Evolutionary conservation across 768 basidiomycete genomes (phyloP).

Genomic region (Calocera cornea): DNA sequence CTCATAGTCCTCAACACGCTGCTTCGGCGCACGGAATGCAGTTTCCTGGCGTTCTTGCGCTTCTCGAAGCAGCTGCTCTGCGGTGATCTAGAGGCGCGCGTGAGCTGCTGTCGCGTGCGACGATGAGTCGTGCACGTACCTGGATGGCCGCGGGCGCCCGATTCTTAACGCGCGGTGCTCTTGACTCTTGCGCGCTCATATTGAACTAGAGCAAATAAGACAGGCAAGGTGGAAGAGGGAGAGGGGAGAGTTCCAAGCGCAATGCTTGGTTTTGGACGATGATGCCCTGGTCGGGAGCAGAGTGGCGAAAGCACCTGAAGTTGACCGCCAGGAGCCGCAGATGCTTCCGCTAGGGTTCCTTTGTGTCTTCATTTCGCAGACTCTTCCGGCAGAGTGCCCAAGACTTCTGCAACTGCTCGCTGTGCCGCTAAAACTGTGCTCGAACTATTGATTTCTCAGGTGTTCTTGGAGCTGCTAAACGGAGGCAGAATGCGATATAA

Average conservation of each 20-base stretch:
- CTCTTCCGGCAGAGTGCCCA: no score
- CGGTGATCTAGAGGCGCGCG: slow-evolving; percentile 60
- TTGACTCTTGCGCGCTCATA: slow-evolving; percentile 7
- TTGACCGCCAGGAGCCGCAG: background rate
- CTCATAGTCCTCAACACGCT: slow-evolving; percentile 93
- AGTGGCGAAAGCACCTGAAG: background rate
- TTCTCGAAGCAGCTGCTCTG: slow-evolving; percentile 96
- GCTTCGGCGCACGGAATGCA: slow-evolving; percentile 79
- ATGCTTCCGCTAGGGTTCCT: background rate
- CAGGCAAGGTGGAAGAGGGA: background rate
- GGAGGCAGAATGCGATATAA: no score
- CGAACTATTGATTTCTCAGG: no score
- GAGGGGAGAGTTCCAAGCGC: background rate
- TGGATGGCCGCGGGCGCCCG: slow-evolving; percentile 88
- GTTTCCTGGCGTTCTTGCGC: slow-evolving; percentile 97
- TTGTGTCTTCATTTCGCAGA: background rate
- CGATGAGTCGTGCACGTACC: slow-evolving; percentile 31
- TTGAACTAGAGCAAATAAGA: background rate
- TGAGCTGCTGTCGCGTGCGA: slow-evolving; percentile 6
- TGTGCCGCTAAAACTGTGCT: no score
- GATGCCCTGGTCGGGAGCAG: background rate
- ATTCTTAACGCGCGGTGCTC: slow-evolving; percentile 57
- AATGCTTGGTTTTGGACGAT: background rate
- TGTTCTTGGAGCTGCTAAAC: no score
- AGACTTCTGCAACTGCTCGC: no score